Conservation (phyloP, 1,139 yeast species). For the Casaregolazyma lundiana region DNA sequence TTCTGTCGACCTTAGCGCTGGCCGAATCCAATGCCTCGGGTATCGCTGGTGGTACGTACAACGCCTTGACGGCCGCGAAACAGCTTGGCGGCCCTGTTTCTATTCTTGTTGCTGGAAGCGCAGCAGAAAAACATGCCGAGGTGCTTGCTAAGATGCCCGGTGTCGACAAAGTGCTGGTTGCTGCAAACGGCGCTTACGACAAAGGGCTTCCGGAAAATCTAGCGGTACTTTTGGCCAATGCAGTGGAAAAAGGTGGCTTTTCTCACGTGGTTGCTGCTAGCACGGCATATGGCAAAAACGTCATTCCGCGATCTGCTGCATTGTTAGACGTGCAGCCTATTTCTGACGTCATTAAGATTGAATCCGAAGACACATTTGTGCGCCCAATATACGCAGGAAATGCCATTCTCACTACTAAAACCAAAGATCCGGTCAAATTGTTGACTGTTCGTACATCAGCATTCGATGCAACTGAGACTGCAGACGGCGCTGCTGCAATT, state of each 20-base stretch:
- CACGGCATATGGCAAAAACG: constrained; percentile 80
- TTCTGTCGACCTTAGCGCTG: constrained; percentile 65
- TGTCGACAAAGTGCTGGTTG: constrained; percentile 37
- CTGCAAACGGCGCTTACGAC: constrained; percentile 36
- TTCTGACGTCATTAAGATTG: constrained; percentile 70
- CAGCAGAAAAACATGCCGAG: constrained; percentile 33
- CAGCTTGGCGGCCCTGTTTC: constrained; percentile 38
- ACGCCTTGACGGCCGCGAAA: constrained; percentile 39
- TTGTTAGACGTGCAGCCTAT: constrained; percentile 82
- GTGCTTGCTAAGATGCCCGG: constrained; percentile 35
- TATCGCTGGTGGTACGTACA: constrained; percentile 61
- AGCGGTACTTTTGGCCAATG: constrained; percentile 39
- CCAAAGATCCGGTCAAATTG: constrained; percentile 60
- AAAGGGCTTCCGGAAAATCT: constrained; percentile 36
- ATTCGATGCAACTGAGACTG: constrained; percentile 53
- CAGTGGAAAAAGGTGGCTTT: constrained; percentile 39
- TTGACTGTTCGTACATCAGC: constrained; percentile 83
- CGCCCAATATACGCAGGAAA: constrained; percentile 98
- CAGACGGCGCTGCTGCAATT: constrained; percentile 42
- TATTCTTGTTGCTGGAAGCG: constrained; percentile 39
- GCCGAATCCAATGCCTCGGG: constrained; percentile 56
- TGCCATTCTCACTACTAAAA: constrained; percentile 77
- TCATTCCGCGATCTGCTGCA: constrained; percentile 86
- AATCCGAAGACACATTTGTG: constrained; percentile 64
- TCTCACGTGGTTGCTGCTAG: constrained; percentile 79